Base-by-base conservation (phyloP, 768 basidiomycete genomes). In the Ramaria rubella region DNA sequence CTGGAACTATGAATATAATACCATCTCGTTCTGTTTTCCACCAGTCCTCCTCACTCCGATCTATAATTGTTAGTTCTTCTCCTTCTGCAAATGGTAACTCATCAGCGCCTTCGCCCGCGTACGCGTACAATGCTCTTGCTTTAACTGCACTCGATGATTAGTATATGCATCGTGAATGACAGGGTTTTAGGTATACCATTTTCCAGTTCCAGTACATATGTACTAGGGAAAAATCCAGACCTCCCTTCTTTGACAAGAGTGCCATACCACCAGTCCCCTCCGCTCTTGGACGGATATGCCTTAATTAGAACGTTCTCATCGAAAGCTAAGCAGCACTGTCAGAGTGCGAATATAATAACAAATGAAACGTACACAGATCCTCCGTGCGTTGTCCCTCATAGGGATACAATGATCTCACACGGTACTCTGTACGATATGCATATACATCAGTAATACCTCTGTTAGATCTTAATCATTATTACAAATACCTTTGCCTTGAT, bases 261-360 rank as follows among this genome's bases (percentile, higher is more conserved):
- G 26, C 93, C 94, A 66, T 88, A 90, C 90, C 92, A 95, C 96
- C 96, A 98, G 60, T 92, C 90, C 36, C 87, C 83, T 19, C 79
- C 82, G 30, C 83, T 75, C 69, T 90, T 95, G 17, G 94, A 90
- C 0, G 94, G 92, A 69, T 95, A 81, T 11, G 89, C 93, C 31
- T 74, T 70, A 12, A 98, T 72, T 49, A 94, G 77, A 24, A 84
- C 64, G 68, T 97, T 93, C 65, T 88, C 85, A 24, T 70, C 79
- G 70, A 99, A 97, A 19, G 79, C 88, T 94, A 55, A 7, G 17
- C 17, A 11, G 19, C 9, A 48, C 36, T 59, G 19, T 42, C 24
- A 55, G 46, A 26, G 26, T 31, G 61, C 34, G 64, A 57, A 17
- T 42, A 43, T n/a, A 14, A 9, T 57, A 14, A 34, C 45, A 34